Conservation (phyloP, 257 asterid genomes). For the Solanum raphanifolium region DNA sequence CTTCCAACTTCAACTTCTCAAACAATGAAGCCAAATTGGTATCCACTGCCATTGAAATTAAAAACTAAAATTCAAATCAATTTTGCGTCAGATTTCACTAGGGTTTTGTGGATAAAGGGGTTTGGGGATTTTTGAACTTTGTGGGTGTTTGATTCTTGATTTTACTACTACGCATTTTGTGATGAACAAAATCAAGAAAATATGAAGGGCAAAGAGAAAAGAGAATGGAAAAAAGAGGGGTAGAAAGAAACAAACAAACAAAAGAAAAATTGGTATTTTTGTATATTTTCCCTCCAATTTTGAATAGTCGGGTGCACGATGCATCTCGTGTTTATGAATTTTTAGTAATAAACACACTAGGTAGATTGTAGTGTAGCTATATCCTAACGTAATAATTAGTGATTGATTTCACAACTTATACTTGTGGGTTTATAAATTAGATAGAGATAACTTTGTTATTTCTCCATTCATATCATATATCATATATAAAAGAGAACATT, state of each 20-base stretch:
- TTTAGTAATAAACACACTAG: background rate
- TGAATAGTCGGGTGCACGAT: background rate
- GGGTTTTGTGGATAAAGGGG: background rate
- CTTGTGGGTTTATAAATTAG: too few relatives aligned
- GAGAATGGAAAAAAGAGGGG: background rate
- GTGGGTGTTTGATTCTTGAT: background rate
- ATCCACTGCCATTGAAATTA: conserved; percentile 42
- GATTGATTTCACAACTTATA: too few relatives aligned
- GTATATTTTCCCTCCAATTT: background rate
- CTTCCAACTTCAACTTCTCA: conserved; percentile 55
- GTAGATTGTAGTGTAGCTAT: background rate
- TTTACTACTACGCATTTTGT: background rate
- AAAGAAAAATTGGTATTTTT: background rate
- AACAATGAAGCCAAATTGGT: conserved; percentile 42
- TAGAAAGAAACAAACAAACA: background rate
- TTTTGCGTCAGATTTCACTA: background rate
- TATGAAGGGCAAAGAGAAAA: background rate
- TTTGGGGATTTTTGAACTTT: background rate
- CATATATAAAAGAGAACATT: too few relatives aligned
- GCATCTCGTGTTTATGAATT: background rate
- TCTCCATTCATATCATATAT: too few relatives aligned
- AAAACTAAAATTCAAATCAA: background rate
- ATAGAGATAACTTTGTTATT: too few relatives aligned
- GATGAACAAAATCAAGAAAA: background rate
- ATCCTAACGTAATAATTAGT: too few relatives aligned